Evolutionary conservation across 129 eudicot genomes (phyloP), one percentile per base, ranked within the genome.

Genomic region (Centaurea solstitialis): DNA sequence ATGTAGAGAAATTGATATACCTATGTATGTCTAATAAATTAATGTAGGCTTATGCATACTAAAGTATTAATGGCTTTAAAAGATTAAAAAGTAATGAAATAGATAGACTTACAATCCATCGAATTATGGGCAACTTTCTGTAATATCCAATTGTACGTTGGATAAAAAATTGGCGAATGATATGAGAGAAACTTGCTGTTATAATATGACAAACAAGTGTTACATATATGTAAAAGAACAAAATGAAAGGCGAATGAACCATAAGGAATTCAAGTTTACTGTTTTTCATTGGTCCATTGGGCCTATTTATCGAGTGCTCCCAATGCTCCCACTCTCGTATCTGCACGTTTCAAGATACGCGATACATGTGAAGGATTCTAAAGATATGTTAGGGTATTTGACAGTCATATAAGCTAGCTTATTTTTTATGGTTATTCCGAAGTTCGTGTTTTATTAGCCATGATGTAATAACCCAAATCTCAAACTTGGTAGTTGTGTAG

Each of bases 291-390:
- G 12, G 24, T 57, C 82, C 78, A 20, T 59, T 43, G 47, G 68
- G 69, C 45, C 35, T 68, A 41, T 78, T 59, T 38, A 86, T 80
- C 13, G 97, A 87, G 18, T 79, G 83, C 85, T 94, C 98, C 98
- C 98, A 94, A 71, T 67, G 92, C 65, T 87, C 90, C 98, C 98
- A 94, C 68, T 88, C 80, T 0, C 76, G 80, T 76, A 94, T 91
- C 98, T 94, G 73, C 40, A 66, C 2, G 26, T 72, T 12, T 7
- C 11, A 17, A 66, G 18, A 65, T 13, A 57, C 9, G n/a, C 6
- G 4, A 33, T 33, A 11, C 47, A 43, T 43, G 22, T 1, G 3
- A 57, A 57, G 9, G 18, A 57, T 57, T 53, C 8, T 17, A 53
- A 4, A 17, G 22, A 33, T 33, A 33, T 33, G 37, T 33, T 30